phyloP scores from a whole-genome alignment of 441 rosid species.

The Raphanus hybrid region DNA sequence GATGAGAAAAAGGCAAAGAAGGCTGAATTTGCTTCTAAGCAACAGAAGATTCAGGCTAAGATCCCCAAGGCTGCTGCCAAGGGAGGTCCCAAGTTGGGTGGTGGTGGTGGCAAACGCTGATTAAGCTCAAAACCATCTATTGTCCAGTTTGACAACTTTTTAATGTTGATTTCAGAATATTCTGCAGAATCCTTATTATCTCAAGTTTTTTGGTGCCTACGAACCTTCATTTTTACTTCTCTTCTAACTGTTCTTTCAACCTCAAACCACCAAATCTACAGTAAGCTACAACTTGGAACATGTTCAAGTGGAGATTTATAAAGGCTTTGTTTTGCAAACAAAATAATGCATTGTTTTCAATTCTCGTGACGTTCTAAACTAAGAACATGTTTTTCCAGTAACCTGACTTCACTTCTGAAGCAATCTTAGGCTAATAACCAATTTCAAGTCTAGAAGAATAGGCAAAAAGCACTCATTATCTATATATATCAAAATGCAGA shows the following conservation, averaged over 20 bases:
- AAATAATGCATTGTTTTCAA: too few relatives aligned
- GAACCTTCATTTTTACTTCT: too few relatives aligned
- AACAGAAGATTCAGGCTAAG: conserved; percentile 60
- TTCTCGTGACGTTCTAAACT: too few relatives aligned
- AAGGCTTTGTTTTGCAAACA: too few relatives aligned
- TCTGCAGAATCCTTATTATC: conserved; percentile 29
- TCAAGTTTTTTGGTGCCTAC: too few relatives aligned
- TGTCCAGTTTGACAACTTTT: neutral
- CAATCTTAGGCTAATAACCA: conserved; percentile 4
- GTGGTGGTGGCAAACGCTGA: conserved; percentile 93
- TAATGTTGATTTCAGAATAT: conserved; percentile 32
- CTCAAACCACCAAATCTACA: too few relatives aligned
- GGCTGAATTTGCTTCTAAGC: conserved; percentile 71
- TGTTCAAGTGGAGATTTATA: too few relatives aligned
- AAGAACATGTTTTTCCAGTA: too few relatives aligned
- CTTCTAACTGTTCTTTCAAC: too few relatives aligned
- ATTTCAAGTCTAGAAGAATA: neutral
- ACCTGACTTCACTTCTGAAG: too few relatives aligned
- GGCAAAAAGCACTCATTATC: neutral
- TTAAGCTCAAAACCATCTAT: too few relatives aligned
- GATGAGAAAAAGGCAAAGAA: conserved; percentile 95
- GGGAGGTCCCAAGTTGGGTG: conserved; percentile 70
- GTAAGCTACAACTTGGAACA: too few relatives aligned
- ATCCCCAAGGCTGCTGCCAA: conserved; percentile 60
- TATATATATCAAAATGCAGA: conserved; percentile 4